Conservation (phyloP, 1,284 basidiomycete species). For the Meripilus lineatus region DNA sequence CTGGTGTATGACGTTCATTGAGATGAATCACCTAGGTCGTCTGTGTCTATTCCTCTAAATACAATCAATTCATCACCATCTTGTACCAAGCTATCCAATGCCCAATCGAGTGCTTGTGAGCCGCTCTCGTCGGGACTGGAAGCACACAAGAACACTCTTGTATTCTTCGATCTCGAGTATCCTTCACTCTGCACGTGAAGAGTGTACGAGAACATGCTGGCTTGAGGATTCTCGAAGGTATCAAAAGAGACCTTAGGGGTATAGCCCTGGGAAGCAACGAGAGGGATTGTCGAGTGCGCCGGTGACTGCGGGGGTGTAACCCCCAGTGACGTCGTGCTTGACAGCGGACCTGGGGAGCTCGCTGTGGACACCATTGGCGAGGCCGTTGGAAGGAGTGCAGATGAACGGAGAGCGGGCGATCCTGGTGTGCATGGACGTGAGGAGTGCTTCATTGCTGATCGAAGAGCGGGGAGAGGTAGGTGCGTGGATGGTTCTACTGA, state of each 20-base stretch:
- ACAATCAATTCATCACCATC: conserved; percentile 95
- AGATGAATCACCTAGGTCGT: conserved; percentile 57
- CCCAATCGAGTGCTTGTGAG: conserved; percentile 83
- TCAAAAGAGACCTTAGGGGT: conserved; percentile 81
- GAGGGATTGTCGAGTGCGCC: conserved; percentile 15
- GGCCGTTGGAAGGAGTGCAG: conserved; percentile 7
- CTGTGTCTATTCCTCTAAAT: conserved; percentile 84
- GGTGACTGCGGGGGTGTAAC: conserved; percentile 14
- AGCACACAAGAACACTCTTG: conserved; percentile 89
- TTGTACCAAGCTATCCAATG: conserved; percentile 80
- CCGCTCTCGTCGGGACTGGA: conserved; percentile 88
- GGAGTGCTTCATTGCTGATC: conserved; percentile 48
- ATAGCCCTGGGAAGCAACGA: conserved; percentile 46
- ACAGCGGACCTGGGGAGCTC: conserved; percentile 9
- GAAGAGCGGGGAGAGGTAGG: conserved; percentile 28
- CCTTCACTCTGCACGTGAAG: conserved; percentile 81
- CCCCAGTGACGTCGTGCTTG: conserved; percentile 6
- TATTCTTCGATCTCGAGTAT: conserved; percentile 75
- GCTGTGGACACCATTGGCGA: conserved; percentile 8
- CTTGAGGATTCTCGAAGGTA: conserved; percentile 39
- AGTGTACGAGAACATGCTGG: conserved; percentile 52
- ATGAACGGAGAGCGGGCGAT: conserved; percentile 13
- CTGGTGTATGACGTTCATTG: background rate
- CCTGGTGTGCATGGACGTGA: conserved; percentile 23
- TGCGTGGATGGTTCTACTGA: conserved; percentile 23